phyloP scores from a whole-genome alignment of 495 filamentous ascomycete species.

The Aspergillus campestris region DNA sequence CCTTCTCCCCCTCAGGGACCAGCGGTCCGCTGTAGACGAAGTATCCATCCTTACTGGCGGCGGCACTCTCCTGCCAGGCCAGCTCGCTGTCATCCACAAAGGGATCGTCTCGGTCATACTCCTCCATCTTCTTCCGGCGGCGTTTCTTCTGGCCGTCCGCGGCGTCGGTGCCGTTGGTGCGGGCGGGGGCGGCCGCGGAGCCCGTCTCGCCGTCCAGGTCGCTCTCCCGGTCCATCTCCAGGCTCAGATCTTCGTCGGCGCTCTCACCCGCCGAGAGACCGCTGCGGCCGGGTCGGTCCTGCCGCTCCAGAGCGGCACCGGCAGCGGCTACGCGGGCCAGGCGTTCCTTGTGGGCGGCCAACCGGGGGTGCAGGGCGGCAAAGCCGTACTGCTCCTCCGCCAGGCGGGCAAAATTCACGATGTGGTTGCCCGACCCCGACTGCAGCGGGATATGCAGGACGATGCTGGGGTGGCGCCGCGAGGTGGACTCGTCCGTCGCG shows the following conservation, averaged over 20 bases:
- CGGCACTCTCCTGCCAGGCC: constrained; percentile 92
- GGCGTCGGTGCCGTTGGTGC: constrained; percentile 45
- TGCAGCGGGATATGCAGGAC: constrained; percentile 72
- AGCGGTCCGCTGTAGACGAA: constrained; percentile 83
- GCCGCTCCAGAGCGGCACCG: constrained; percentile 68
- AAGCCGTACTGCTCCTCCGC: constrained; percentile 92
- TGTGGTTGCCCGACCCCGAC: constrained; percentile 74
- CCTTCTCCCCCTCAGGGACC: constrained; percentile 79
- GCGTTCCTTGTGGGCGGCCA: constrained; percentile 76
- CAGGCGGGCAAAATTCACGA: constrained; percentile 89
- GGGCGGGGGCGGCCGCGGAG: constrained; percentile 39
- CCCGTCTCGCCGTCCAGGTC: constrained; percentile 67
- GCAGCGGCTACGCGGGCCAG: constrained; percentile 77
- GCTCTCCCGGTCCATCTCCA: constrained; percentile 37
- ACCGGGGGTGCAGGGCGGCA: constrained; percentile 81
- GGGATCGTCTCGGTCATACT: constrained; percentile 93
- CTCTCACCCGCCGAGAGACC: constrained; percentile 59
- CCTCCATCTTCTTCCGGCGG: constrained; percentile 82
- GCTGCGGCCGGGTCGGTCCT: constrained; percentile 36
- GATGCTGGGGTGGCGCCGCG: constrained; percentile 65
- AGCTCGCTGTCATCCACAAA: constrained; percentile 97
- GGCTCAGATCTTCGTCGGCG: constrained; percentile 44
- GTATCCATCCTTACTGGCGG: constrained; percentile 85
- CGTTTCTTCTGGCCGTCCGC: constrained; percentile 53
- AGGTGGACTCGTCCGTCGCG: constrained; percentile 20